Evolutionary conservation across 2,329 filamentous ascomycete genomes (phyloP).

Genomic region (Blastomyces silverae): DNA sequence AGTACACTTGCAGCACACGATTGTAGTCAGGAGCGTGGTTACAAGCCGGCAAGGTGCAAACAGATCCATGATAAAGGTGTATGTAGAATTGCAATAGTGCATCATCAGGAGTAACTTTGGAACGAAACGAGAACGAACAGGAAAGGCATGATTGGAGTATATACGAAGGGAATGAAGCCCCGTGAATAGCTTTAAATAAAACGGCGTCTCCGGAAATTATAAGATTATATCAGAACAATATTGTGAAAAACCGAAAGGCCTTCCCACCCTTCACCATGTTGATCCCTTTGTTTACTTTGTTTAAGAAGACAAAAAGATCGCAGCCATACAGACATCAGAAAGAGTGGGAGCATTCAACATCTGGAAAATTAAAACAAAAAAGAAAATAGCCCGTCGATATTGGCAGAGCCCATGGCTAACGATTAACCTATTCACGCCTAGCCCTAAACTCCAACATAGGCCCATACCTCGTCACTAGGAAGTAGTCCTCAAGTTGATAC

Average conservation of each 20-base stretch:
- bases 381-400: background rate
- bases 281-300: background rate
- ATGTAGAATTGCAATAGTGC: too few relatives aligned
- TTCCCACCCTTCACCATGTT: background rate
- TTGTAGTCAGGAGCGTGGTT: too few relatives aligned
- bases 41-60: too few relatives aligned
- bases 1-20: too few relatives aligned
- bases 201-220: background rate
- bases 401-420: background rate
- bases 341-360: background rate
- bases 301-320: too few relatives aligned
- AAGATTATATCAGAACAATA: background rate
- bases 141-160: background rate
- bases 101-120: too few relatives aligned
- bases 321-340: background rate
- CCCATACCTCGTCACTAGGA: slow-evolving; percentile 30
- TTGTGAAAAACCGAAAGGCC: background rate
- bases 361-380: background rate
- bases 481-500: slow-evolving; percentile 24
- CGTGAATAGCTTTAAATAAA: background rate
- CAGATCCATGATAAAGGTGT: too few relatives aligned
- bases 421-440: slow-evolving; percentile 14
- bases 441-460: slow-evolving; percentile 29
- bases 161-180: background rate
- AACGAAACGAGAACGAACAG: background rate